A percentile compares a stretch with the other conserved stretches of the same genome.
These are phyloP conservation scores for Lagenidium sp. DNA, from an alignment of 352 stramenopile species.

Conservation along the genomic window DNA sequence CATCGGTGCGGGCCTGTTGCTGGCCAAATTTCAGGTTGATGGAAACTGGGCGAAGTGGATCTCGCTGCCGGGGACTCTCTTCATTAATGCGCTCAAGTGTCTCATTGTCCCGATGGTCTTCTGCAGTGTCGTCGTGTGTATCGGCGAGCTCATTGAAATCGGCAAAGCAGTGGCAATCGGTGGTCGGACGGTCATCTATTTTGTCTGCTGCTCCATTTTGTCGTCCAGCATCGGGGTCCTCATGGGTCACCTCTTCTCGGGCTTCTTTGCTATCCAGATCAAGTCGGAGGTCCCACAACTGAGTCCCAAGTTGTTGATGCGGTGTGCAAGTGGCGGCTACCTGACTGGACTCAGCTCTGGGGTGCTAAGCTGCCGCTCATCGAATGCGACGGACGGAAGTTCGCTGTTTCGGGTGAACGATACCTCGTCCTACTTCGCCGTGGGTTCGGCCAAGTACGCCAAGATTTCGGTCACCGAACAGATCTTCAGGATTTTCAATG, in stretches of 20 bases:
- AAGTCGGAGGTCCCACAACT: constrained; percentile 2
- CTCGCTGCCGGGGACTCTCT: constrained; percentile 45
- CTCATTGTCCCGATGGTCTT: constrained; percentile 63
- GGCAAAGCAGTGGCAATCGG: constrained; percentile 43
- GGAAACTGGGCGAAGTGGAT: constrained; percentile 32
- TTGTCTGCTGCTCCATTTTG: constrained; percentile 29
- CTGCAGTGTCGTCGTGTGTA: constrained; percentile 49
- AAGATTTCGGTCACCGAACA: constrained; percentile 54
- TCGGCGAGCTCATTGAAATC: constrained; percentile 43
- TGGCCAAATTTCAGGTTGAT: constrained; percentile 28
- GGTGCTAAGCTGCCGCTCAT: constrained; percentile 28
- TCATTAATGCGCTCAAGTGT: constrained; percentile 56
- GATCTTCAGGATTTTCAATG: constrained; percentile 54
- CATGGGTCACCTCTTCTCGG: constrained; percentile 35
- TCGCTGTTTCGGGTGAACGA: constrained; percentile 49
- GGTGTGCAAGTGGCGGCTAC: constrained; percentile 32
- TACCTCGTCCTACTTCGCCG: constrained; percentile 31
- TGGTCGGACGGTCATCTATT: constrained; percentile 34
- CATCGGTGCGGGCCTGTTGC: constrained; percentile 28
- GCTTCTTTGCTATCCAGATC: constrained; percentile 17
- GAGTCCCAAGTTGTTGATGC: constrained; percentile 23
- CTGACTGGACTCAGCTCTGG: constrained; percentile 24
- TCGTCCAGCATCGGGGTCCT: constrained; percentile 32
- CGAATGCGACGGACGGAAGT: constrained; percentile 15
- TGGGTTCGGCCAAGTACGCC: constrained; percentile 22